Conservation (phyloP, 192 early-diverging fungal species). For the Podila verticillata region DNA sequence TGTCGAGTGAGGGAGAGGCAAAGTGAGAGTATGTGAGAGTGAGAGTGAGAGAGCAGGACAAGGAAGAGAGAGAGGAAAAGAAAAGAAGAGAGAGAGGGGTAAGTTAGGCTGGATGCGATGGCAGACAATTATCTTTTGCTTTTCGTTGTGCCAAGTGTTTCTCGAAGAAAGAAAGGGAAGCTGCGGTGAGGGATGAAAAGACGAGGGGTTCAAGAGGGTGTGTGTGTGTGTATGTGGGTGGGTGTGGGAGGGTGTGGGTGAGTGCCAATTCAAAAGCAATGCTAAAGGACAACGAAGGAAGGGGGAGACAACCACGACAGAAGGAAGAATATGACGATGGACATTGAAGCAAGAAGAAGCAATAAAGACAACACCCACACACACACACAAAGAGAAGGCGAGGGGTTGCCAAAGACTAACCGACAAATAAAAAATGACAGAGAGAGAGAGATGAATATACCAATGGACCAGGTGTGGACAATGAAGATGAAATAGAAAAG, state of each 20-base stretch:
- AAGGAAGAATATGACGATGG: background rate
- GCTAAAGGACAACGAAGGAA: background rate
- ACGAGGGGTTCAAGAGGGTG: background rate
- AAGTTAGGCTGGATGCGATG: background rate
- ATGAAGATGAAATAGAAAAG: background rate
- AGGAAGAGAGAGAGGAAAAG: background rate
- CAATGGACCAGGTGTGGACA: background rate
- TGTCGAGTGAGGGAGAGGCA: background rate
- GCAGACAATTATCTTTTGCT: no score
- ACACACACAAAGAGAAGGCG: background rate
- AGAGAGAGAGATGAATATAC: no score
- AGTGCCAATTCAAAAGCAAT: background rate
- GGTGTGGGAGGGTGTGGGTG: no score
- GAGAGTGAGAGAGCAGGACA: background rate
- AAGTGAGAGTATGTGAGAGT: background rate
- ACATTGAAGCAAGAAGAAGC: no score
- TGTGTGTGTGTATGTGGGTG: slow-evolving; percentile 1
- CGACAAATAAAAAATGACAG: no score
- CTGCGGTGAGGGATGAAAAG: background rate
- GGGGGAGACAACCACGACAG: no score
- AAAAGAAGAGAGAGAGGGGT: background rate
- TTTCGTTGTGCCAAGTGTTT: no score
- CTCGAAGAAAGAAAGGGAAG: background rate
- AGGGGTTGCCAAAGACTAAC: background rate
- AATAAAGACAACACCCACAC: background rate